These are phyloP conservation scores for Echium plantagineum DNA, from an alignment of 257 asterid genomes.

Conservation along the genomic window DNA sequence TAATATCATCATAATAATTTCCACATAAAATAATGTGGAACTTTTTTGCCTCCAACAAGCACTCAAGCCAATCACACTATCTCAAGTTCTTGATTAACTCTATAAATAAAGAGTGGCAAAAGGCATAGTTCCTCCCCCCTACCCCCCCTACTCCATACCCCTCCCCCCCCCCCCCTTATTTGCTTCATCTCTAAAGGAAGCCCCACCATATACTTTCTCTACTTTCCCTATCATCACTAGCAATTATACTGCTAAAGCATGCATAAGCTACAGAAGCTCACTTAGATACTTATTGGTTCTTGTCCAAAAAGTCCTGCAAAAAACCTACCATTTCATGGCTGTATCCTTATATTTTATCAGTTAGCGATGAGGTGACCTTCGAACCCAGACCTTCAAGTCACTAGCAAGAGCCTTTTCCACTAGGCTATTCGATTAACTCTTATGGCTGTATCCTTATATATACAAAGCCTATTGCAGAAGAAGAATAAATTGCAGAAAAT, in stretches of 20 bases:
- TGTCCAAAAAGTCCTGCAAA: too few relatives aligned
- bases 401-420: too few relatives aligned
- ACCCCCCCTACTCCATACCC: too few relatives aligned
- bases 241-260: not conserved
- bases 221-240: not conserved
- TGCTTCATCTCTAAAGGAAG: not conserved
- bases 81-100: not conserved
- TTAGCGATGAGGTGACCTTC: too few relatives aligned
- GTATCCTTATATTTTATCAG: constrained; percentile 17
- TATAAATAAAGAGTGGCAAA: not conserved
- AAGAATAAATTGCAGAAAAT: constrained; percentile 20
- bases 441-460: constrained; percentile 25
- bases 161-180: not conserved
- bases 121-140: not conserved
- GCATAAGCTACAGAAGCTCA: not conserved
- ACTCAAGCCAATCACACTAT: not conserved
- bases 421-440: too few relatives aligned
- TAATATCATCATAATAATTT: too few relatives aligned
- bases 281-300: not conserved
- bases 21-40: not conserved
- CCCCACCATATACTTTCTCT: not conserved
- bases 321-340: constrained; percentile 13
- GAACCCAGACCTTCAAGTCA: too few relatives aligned
- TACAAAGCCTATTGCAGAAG: constrained; percentile 19
- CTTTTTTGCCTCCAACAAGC: not conserved